Conservation (phyloP, 192 early-diverging fungal species). For the Chytriomyces sp. region DNA sequence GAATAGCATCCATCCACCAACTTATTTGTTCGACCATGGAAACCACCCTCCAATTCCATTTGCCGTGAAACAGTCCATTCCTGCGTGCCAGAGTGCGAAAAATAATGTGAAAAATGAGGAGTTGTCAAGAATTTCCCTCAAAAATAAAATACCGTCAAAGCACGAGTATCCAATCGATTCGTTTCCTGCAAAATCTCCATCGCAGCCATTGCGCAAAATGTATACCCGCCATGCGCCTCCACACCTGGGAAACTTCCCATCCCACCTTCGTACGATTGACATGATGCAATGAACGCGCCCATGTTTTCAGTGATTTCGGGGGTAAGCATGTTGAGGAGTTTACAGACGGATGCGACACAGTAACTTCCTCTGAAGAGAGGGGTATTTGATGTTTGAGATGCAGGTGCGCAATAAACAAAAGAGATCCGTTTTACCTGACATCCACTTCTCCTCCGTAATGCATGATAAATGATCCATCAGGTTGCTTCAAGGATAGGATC, state of each 20-base stretch:
- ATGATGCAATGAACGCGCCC: slow-evolving; percentile 73
- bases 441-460: slow-evolving; percentile 91
- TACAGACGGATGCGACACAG: slow-evolving; percentile 80
- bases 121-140: not conserved
- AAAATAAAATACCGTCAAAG: slow-evolving; percentile 55
- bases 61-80: slow-evolving; percentile 80
- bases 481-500: slow-evolving; percentile 79
- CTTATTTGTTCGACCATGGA: slow-evolving; percentile 95
- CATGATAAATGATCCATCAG: slow-evolving; percentile 90
- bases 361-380: slow-evolving; percentile 56
- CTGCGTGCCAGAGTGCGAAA: slow-evolving; percentile 34
- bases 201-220: slow-evolving; percentile 90
- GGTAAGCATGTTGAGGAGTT: slow-evolving; percentile 83
- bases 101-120: not conserved
- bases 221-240: slow-evolving; percentile 96
- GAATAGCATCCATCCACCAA: slow-evolving; percentile 99
- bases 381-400: no score
- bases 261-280: slow-evolving; percentile 96
- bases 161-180: slow-evolving; percentile 66
- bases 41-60: slow-evolving; percentile 92
- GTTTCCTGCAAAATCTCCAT: slow-evolving; percentile 74
- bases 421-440: slow-evolving; percentile 27
- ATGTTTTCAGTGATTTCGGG: slow-evolving; percentile 71
- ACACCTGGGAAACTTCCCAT: slow-evolving; percentile 79
- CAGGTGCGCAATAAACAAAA: no score